Base-by-base conservation (phyloP, 2,329 filamentous ascomycete genomes). In the Ambrosiella beaveri region DNA sequence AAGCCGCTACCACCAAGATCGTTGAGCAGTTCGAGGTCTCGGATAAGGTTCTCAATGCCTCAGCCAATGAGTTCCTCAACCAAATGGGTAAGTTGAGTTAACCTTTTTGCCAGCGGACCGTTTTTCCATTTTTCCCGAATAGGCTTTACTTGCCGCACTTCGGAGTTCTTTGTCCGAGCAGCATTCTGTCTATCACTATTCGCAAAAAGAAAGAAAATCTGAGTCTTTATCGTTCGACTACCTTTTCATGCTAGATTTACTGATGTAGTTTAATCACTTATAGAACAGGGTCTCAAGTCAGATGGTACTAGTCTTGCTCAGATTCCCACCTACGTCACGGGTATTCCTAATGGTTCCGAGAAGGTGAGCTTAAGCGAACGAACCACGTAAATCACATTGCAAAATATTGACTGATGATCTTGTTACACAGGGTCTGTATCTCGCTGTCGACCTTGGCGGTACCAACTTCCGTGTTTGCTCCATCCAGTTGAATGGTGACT, bases 381-480 rank as follows among this genome's bases (percentile, higher is more conserved):
- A 27, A 35, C 15, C 39, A 19, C 53, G 37, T 15, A 27, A 19
- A 45, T 44, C 53, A 27, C 7, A 15, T 41, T 49, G 17, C 17
- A 57, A 27, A 2, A 44, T 19, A 61, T 59, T 57, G 54, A 60
- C 41, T n/a, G 37, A 50, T 56, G 41, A 56, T 49, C 9, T 45
- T 15, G 50, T 38, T 37, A 38, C 45, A 54, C 65, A 94, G 88
- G 93, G 93, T 53, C 76, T 96, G 44, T 98, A 96, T 73, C 82
- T 98, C 67, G 91, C 93, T 44, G 90, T 98, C 63, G 93, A 98
- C 67, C 79, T 98, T n/a, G 93, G 93, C 62, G 93, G 93, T 65
- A 98, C 93, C 63, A 98, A 98, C 74, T 95, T 97, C 72, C 86
- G 93, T 65, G 93, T 98, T 66, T 98, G 93, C 74, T 96, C 91